Evolutionary conservation across 352 stramenopile genomes (phyloP), one percentile per base, ranked within the genome.

Genomic region (Globisporangium uncinulatum): DNA sequence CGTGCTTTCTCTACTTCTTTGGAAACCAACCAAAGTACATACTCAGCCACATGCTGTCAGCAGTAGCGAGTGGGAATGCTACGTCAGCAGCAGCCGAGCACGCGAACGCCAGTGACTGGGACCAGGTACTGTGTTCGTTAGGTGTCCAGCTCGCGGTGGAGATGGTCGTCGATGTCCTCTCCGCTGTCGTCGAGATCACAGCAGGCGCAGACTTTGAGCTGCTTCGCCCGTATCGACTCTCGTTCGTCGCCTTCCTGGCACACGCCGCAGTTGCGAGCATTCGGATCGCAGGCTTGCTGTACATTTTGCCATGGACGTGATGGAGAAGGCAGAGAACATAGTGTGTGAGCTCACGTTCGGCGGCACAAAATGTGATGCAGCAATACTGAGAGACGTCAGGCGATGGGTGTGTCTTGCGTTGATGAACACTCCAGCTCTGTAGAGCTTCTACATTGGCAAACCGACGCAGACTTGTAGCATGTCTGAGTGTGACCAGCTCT

Each of bases 1-100:
- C 71, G 51, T 76, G 61, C 11, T 67, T 79, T 6, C 53, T 76
- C 3, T 71, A 67, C 43, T 82, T 73, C 54, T 75, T 67, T 44
- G 58, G 61, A 13, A 56, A 51, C 2, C 69, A 80, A 39, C 51
- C 66, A 13, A 73, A 78, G 53, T 76, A 78, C 44, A 37, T n/a
- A 6, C 56, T 62, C 41, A 36, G 45, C 7, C 29, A 20, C 19
- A 47, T 17, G 17, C 15, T 47, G 17, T 21, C 42, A 19, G 5
- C n/a, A 20, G 42, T 29, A 8, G 15, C 29, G 37, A 49, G 14
- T 11, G 31, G 13, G 36, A 59, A 21, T 32, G 34, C 19, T 17
- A 21, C 9, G 34, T 17, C 29, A 41, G 24, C 29, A 20, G 19
- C 32, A 15, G 48, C 8, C 3, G 48, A 20, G n/a, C 53, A 36